Percentiles rank a stretch among this genome's conserved stretches.
Evolutionary conservation across 108 stramenopile species (phyloP).

Genomic region (Parietichytrium sp.): DNA sequence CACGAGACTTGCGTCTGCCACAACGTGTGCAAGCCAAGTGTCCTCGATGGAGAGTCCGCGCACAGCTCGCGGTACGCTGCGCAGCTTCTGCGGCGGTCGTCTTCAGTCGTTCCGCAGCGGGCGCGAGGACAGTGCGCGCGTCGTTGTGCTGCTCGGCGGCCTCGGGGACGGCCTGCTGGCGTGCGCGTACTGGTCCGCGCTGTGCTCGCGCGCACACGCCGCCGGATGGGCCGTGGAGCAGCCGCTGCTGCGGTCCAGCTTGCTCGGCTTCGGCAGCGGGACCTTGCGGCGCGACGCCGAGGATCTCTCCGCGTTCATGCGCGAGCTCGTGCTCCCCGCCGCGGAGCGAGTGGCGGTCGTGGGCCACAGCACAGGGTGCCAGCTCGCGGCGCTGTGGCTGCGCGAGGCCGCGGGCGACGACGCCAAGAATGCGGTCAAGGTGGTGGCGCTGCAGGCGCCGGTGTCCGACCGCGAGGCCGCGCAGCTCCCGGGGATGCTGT

Average conservation of each 20-base stretch:
- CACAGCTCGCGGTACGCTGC: too few species aligned
- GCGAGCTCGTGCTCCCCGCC: neutral
- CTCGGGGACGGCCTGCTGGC: constrained; percentile 11
- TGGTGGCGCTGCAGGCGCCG: constrained; percentile 8
- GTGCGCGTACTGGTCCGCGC: neutral
- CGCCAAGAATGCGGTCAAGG: neutral
- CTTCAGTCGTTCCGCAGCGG: too few species aligned
- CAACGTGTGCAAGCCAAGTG: too few species aligned
- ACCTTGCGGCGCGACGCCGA: constrained; percentile 19
- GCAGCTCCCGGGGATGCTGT: too few species aligned
- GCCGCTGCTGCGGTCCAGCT: constrained; percentile 9
- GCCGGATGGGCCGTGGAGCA: neutral
- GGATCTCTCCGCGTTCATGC: too few species aligned
- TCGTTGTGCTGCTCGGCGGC: neutral
- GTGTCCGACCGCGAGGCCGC: constrained; percentile 21
- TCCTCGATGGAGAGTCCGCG: too few species aligned
- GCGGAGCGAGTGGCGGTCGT: neutral
- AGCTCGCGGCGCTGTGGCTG: neutral
- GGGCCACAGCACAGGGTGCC: constrained; percentile 21
- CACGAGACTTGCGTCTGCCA: too few species aligned
- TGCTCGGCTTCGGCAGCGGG: neutral
- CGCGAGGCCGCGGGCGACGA: neutral
- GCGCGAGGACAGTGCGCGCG: too few species aligned
- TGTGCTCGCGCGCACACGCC: neutral
- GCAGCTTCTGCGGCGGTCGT: too few species aligned